Evolutionary conservation across 75 land plant species (phyloP).

Genomic region (Sequoia sempervirens): DNA sequence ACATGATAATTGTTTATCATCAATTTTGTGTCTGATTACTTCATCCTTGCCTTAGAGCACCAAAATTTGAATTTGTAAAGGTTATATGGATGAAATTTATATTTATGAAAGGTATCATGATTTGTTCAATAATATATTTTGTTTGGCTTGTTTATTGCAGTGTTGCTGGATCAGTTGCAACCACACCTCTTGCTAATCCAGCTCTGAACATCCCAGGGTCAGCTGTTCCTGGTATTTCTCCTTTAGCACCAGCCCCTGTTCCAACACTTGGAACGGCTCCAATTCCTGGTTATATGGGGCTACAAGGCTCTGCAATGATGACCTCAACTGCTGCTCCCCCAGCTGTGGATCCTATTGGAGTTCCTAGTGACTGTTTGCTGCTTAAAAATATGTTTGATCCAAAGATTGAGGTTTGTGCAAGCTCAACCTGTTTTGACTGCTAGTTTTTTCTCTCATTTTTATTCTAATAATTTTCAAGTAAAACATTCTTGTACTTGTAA

Average conservation of each 20-base stretch:
- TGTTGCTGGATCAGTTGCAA: constrained; percentile 48
- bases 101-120: neutral
- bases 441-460: neutral
- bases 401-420: constrained; percentile 31
- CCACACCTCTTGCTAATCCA: constrained; percentile 7
- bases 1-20: neutral
- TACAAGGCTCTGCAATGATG: constrained; percentile 7
- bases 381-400: constrained; percentile 64
- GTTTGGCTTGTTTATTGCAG: constrained; percentile 19
- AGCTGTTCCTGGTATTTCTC: constrained; percentile 28
- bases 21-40: neutral
- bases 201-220: constrained; percentile 12
- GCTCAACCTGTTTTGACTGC: neutral
- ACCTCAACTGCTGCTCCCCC: neutral
- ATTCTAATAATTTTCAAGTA: neutral
- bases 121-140: neutral
- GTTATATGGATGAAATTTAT: neutral
- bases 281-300: constrained; percentile 21
- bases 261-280: constrained; percentile 31
- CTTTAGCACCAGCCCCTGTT: constrained; percentile 15
- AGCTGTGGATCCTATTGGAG: constrained; percentile 55
- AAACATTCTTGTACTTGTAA: neutral
- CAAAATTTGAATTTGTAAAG: neutral
- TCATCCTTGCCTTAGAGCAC: neutral
- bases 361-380: constrained; percentile 52